Evolutionary conservation across 1,284 basidiomycete species (phyloP), one percentile per base, ranked within the genome.

Genomic region (Takashimella tepidaria): DNA sequence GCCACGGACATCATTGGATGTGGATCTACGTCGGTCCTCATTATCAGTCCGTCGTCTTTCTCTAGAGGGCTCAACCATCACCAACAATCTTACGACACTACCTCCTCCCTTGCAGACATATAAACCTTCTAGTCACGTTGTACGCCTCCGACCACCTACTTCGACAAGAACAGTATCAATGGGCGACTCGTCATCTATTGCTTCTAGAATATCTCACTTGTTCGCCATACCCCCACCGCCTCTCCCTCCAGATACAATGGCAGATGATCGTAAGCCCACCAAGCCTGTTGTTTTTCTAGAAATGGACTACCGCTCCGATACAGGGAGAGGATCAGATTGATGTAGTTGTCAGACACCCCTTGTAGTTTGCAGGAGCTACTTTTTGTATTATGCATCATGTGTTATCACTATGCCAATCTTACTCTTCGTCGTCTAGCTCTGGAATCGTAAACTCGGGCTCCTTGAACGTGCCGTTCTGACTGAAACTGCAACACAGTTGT

Each of bases 371-470:
- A n/a, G n/a, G n/a, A n/a, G n/a, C n/a, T n/a, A n/a, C n/a, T n/a
- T n/a, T n/a, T 56, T 2, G 66, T 68, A 53, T 66, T 16, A 37
- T 37, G 31, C 31, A 37, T 37, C 10, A 8, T 37, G 31, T 16
- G 31, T 37, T 37, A 16, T 37, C 31, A 37, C 16, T 37, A 16
- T 37, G 2, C 25, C 46, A 49, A 24, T 49, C 50, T 12, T 58
- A 52, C 12, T 49, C 59, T 24, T 58, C 59, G 41, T 57, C 59
- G 44, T 61, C 59, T n/a, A 42, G 50, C 40, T 56, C 45, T 5
- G 59, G 59, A 5, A 58, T 25, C 3, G 54, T 56, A 48, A 54
- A 73, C 45, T 54, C 53, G 5, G 72, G 72, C 47, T 62, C 37
- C 3, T 24, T 27, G 45, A 72, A 72, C 1, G 41, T 12, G 8